These are phyloP conservation scores for Metschnikowia matae DNA, from an alignment of 805 yeast genomes.

Conservation along the genomic window DNA sequence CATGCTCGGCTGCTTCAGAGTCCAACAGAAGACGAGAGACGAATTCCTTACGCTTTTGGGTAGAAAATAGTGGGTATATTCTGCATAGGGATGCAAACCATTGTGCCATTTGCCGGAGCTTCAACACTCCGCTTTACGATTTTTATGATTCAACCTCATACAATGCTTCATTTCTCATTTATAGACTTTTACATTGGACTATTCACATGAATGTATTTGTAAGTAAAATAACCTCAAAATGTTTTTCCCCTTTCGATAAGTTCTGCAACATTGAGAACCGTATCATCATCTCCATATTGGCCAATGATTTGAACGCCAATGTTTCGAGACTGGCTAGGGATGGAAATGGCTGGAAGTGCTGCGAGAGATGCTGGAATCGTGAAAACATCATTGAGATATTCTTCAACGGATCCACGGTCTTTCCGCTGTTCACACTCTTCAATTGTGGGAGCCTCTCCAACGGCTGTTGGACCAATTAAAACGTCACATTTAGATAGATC, in stretches of 20 bases:
- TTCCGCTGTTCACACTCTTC: slow-evolving; percentile 33
- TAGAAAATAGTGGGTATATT: slow-evolving; percentile 25
- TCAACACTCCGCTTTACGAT: slow-evolving; percentile 3
- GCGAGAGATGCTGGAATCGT: slow-evolving; percentile 91
- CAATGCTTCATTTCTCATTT: slow-evolving; percentile 3
- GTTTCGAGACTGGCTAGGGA: slow-evolving; percentile 49
- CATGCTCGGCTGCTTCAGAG: slow-evolving; percentile 94
- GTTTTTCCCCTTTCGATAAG: slow-evolving; percentile 6
- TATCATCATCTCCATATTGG: slow-evolving; percentile 77
- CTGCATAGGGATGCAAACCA: neutral
- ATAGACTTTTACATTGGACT: slow-evolving; percentile 1
- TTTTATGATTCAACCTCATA: slow-evolving; percentile 5
- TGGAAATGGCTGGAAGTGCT: slow-evolving; percentile 79
- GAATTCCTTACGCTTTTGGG: slow-evolving; percentile 84
- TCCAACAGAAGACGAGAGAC: slow-evolving; percentile 91
- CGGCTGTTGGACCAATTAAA: slow-evolving; percentile 69
- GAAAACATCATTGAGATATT: slow-evolving; percentile 76
- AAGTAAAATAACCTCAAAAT: neutral
- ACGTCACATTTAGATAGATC: slow-evolving; percentile 47
- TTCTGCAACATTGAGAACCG: slow-evolving; percentile 44
- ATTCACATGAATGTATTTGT: neutral
- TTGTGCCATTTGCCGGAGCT: slow-evolving; percentile 1
- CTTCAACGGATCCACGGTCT: slow-evolving; percentile 46
- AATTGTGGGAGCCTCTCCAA: slow-evolving; percentile 51
- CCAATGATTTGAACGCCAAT: slow-evolving; percentile 77